phyloP scores from a whole-genome alignment of 2,329 filamentous ascomycete species.

The Alternaria brassicicola region DNA sequence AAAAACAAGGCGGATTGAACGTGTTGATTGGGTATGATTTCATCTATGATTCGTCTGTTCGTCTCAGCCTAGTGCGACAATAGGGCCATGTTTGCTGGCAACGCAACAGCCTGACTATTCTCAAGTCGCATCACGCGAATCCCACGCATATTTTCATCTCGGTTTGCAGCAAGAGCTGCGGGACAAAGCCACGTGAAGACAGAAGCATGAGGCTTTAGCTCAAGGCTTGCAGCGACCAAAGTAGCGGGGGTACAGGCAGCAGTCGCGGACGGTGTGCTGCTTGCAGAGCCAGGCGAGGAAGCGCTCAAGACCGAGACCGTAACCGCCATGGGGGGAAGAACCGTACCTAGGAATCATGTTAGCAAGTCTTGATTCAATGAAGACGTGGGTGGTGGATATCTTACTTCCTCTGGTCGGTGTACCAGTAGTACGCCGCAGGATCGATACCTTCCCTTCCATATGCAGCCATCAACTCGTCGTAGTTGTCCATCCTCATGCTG shows the following conservation, averaged over 20 bases:
- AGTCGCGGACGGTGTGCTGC: slow-evolving; percentile 69
- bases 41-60: slow-evolving; percentile 7
- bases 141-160: slow-evolving; percentile 7
- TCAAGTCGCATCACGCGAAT: not conserved
- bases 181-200: not conserved
- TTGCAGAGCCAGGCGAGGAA: slow-evolving; percentile 72
- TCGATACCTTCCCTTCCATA: slow-evolving; percentile 88
- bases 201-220: slow-evolving; percentile 11
- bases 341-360: slow-evolving; percentile 69
- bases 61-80: slow-evolving; percentile 10
- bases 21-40: slow-evolving; percentile 6
- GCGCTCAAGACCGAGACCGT: slow-evolving; percentile 89
- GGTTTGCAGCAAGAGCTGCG: slow-evolving; percentile 14
- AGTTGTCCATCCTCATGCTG: slow-evolving; percentile 93
- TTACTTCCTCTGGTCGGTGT: slow-evolving; percentile 94
- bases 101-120: not conserved
- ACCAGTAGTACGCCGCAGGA: slow-evolving; percentile 93
- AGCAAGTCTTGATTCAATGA: slow-evolving; percentile 10
- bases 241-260: slow-evolving; percentile 79
- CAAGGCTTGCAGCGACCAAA: slow-evolving; percentile 82
- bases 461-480: slow-evolving; percentile 81
- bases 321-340: slow-evolving; percentile 88
- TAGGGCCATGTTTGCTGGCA: not conserved
- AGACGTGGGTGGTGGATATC: slow-evolving; percentile 44
- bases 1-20: not conserved